Base-by-base conservation (phyloP, 768 basidiomycete species). In the Boletus reticuloceps region DNA sequence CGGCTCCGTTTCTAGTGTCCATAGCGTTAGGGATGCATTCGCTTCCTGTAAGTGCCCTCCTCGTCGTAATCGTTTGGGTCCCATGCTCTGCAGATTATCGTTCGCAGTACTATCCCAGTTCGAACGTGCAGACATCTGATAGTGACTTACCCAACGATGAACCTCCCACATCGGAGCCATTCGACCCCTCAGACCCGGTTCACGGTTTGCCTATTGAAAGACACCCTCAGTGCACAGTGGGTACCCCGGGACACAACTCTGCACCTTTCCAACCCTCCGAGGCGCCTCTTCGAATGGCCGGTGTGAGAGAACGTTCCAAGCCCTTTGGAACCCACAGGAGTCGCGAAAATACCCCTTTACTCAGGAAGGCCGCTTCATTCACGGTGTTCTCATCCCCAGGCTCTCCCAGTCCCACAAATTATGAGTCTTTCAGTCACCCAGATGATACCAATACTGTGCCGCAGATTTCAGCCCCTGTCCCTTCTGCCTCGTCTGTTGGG, bases 41-140 rank as follows among this genome's bases (percentile, higher is more conserved):
- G 76, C 79, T 19, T 85, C 85, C 16, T 86, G 86, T 84, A 60
- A 66, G 80, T 69, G 19, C 19, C 37, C 12, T 37, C 8, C 32
- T 22, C n/a, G 17, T 55, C 44, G 10, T 20, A 31, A 20, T 46
- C 12, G 10, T 50, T 60, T 29, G 37, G n/a, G 27, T 41, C 44
- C 51, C 29, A 58, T 47, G 12, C 19, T 51, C 53, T 56, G 19
- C 59, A 90, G 88, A 89, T 66, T 83, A 82, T 51, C 81, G 88
- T 31, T 75, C 86, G 9, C 87, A 89, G 64, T 86, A 81, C 63
- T 78, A 88, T 39, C 83, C 82, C 20, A 82, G 81, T 48, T 82
- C 84, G 9, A 77, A 78, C 32, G 78, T 85, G 25, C 79, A 78
- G n/a, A 74, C 80, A 5, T 73, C 77, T 7, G 79, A 82, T 53